These are phyloP conservation scores for Cutaneotrichosporon cavernicola DNA, from an alignment of 1,284 basidiomycete genomes.

Conservation along the genomic window DNA sequence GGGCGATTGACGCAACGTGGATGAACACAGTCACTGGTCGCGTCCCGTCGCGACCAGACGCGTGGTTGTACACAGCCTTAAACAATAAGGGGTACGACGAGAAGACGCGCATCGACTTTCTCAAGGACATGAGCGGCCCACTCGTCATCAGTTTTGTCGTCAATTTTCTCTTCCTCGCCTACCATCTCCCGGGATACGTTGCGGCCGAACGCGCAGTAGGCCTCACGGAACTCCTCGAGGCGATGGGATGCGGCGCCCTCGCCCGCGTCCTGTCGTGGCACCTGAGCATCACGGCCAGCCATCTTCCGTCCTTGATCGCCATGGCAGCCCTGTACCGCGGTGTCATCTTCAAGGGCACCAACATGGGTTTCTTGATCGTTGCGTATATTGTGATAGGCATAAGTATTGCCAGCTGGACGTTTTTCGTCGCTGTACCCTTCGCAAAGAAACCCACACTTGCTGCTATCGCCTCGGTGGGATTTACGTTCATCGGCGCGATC, in stretches of 20 bases:
- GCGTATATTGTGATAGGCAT: constrained; percentile 66
- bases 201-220: constrained; percentile 62
- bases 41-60: constrained; percentile 58
- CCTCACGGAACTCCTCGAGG: constrained; percentile 67
- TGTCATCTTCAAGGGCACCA: constrained; percentile 65
- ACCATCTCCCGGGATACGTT: constrained; percentile 70
- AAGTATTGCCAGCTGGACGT: constrained; percentile 36
- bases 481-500: constrained; percentile 43
- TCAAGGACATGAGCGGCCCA: constrained; percentile 62
- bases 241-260: constrained; percentile 68
- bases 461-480: constrained; percentile 22
- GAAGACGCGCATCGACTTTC: constrained; percentile 58
- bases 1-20: constrained; percentile 72
- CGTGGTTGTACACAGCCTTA: constrained; percentile 69
- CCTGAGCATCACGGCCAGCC: constrained; percentile 59
- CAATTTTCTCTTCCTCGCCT: constrained; percentile 66
- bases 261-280: constrained; percentile 72
- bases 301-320: constrained; percentile 66
- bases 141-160: constrained; percentile 67
- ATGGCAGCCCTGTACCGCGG: constrained; percentile 65
- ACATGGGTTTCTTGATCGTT: constrained; percentile 62
- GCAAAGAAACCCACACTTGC: constrained; percentile 32
- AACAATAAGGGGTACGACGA: constrained; percentile 65
- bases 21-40: constrained; percentile 64
- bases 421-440: constrained; percentile 37